Evolutionary conservation across 306 rosid genomes (phyloP).

Genomic region (Rosa lucieae): DNA sequence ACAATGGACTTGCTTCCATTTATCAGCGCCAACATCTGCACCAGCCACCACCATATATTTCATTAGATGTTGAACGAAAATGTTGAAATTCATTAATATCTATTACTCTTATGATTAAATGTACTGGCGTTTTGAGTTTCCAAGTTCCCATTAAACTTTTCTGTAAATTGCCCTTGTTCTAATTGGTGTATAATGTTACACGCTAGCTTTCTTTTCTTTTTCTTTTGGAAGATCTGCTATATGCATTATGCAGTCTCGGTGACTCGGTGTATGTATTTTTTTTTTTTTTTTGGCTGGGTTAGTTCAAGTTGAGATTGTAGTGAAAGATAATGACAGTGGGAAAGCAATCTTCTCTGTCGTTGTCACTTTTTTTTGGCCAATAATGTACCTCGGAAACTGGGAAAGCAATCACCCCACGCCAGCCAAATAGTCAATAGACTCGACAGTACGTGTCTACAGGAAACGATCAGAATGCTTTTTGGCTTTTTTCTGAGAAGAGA

Average conservation of each 20-base stretch:
- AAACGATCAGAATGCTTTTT: background rate
- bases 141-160: background rate
- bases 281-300: background rate
- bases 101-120: background rate
- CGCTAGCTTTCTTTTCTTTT: background rate
- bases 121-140: background rate
- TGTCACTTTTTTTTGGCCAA: background rate
- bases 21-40: constrained; percentile 51
- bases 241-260: background rate
- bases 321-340: constrained; percentile 1
- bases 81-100: background rate
- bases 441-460: background rate
- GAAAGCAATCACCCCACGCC: background rate
- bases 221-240: background rate
- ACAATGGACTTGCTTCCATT: constrained; percentile 57
- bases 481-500: background rate
- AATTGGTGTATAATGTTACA: background rate
- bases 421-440: background rate
- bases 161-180: background rate
- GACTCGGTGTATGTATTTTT: background rate
- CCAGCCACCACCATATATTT: background rate
- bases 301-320: background rate
- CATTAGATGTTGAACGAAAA: background rate
- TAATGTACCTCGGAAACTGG: background rate
- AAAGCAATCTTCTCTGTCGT: background rate